These are phyloP conservation scores for Alternaria tenuissima DNA, from an alignment of 2,329 filamentous ascomycete species.

Conservation along the genomic window DNA sequence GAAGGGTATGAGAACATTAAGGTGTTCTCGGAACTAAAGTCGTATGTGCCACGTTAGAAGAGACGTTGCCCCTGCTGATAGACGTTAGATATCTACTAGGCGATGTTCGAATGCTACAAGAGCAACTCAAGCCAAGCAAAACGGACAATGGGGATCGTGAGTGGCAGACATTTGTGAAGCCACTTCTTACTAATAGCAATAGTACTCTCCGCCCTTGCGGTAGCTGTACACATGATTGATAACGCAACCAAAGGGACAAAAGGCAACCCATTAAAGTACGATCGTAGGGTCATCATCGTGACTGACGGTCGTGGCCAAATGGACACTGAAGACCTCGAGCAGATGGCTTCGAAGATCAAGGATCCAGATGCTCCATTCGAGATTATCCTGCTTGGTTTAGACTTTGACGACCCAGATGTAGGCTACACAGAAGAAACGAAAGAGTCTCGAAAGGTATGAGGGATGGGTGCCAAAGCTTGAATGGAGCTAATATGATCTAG, in stretches of 20 bases:
- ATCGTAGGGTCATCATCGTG: constrained; percentile 73
- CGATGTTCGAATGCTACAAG: constrained; percentile 71
- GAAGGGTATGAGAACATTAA: constrained; percentile 83
- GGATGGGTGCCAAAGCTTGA: background rate
- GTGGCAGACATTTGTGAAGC: constrained; percentile 12
- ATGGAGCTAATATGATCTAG: constrained; percentile 51
- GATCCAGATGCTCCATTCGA: constrained; percentile 72
- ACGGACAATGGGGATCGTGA: constrained; percentile 76
- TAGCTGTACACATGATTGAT: constrained; percentile 91
- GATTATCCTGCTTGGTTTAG: constrained; percentile 81
- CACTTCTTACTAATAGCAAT: constrained; percentile 27
- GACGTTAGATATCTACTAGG: constrained; percentile 67
- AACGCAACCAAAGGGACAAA: constrained; percentile 79
- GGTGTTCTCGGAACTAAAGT: constrained; percentile 69
- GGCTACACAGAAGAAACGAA: constrained; percentile 95
- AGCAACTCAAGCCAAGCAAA: constrained; percentile 70
- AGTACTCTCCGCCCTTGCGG: constrained; percentile 82
- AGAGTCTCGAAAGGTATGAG: constrained; percentile 68
- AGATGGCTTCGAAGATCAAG: constrained; percentile 78
- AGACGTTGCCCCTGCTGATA: background rate
- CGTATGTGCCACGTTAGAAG: constrained; percentile 58
- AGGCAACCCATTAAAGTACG: constrained; percentile 48
- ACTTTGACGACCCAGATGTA: constrained; percentile 91
- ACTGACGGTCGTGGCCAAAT: constrained; percentile 81
- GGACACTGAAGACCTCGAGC: constrained; percentile 73